Conservation (phyloP, 345 rosid species). For the Schrenkiella parvula region DNA sequence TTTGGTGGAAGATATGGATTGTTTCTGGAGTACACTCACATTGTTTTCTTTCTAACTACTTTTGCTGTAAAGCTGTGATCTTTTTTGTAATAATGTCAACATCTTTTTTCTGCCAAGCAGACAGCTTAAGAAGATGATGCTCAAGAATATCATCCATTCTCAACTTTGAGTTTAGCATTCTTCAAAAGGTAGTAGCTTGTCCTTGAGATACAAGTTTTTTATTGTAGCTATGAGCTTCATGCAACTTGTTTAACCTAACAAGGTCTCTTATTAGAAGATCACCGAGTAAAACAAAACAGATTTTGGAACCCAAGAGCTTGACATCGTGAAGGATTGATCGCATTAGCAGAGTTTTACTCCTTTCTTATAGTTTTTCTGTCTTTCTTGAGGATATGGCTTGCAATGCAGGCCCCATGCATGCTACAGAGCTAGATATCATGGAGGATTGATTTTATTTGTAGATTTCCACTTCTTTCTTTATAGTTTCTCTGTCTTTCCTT, state of each 20-base stretch:
- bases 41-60: conserved; percentile 39
- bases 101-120: conserved; percentile 13
- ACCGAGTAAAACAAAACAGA: background rate
- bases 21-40: conserved; percentile 32
- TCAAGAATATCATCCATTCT: background rate
- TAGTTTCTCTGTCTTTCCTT: background rate
- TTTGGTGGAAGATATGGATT: conserved; percentile 37
- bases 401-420: background rate
- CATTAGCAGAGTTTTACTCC: background rate
- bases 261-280: background rate
- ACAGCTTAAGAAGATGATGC: conserved; percentile 6
- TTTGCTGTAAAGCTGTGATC: conserved; percentile 29
- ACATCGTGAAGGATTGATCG: background rate
- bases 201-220: background rate
- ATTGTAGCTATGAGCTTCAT: conserved; percentile 1
- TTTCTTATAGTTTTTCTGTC: background rate
- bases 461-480: background rate
- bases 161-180: conserved; percentile 4
- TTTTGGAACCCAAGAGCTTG: background rate
- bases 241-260: background rate
- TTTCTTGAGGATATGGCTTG: background rate
- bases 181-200: background rate
- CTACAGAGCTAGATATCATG: background rate
- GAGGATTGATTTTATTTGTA: background rate
- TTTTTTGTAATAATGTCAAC: conserved; percentile 24